Conservation (phyloP, 2,329 filamentous ascomycete genomes). For the Hypoxylon sp. region DNA sequence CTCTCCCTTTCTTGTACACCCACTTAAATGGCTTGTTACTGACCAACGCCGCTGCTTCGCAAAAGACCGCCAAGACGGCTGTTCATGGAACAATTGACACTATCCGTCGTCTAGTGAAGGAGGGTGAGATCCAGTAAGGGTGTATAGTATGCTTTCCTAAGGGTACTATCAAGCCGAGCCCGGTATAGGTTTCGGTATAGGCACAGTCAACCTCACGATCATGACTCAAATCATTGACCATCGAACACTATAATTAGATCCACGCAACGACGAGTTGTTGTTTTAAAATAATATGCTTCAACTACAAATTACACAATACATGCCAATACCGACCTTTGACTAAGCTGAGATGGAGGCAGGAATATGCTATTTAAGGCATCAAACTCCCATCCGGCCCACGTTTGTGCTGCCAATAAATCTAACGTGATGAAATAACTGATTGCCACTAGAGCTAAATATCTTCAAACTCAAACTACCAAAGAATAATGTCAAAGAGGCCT, state of each 20-base stretch:
- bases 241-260: too few relatives aligned
- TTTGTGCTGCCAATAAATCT: background rate
- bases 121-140: conserved; percentile 37
- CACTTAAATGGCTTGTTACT: background rate
- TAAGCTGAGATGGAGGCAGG: too few relatives aligned
- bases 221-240: too few relatives aligned
- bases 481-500: background rate
- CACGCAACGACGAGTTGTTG: too few relatives aligned
- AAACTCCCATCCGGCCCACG: too few relatives aligned
- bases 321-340: too few relatives aligned
- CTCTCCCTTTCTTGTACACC: background rate
- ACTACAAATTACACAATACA: too few relatives aligned
- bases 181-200: background rate
- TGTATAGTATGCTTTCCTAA: background rate
- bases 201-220: too few relatives aligned
- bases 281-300: too few relatives aligned
- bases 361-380: too few relatives aligned
- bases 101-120: conserved; percentile 41
- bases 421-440: background rate
- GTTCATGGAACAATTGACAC: conserved; percentile 46
- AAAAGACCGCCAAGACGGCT: conserved; percentile 44
- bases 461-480: too few relatives aligned
- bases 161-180: background rate
- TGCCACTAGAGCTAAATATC: background rate
- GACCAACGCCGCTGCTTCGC: background rate